Evolutionary conservation across 805 yeast genomes (phyloP), one percentile per base, ranked within the genome.

Genomic region (Yarrowia hollandica): DNA sequence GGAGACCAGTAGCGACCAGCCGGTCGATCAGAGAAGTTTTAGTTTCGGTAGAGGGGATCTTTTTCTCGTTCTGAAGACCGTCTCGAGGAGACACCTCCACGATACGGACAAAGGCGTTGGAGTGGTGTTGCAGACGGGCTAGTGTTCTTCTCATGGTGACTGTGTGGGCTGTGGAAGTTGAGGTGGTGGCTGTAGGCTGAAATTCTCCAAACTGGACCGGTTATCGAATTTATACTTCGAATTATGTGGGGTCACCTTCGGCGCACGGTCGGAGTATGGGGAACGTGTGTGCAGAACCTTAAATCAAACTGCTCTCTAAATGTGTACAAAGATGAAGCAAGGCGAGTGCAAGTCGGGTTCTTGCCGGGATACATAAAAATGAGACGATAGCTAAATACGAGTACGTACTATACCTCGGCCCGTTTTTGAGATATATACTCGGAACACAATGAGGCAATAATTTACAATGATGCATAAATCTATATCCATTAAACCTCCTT

Each of bases 21-120:
- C 66, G 62, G 37, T 63, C 63, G 14, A 69, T 66, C 21, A 69
- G 68, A 18, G 64, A 65, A 19, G 68, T 60, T 37, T 69, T 69
- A 22, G 61, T 63, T 18, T 62, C 66, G 2, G 71, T 66, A 18
- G 69, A 38, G 8, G 69, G 66, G 8, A 61, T 37, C 12, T 42
- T 15, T 37, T 63, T 63, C 59, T 69, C 72, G 59, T 69, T 69
- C 44, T 69, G 72, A 9, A 69, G 66, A n/a, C 72, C 72, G 58
- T 69, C 72, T 23, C 72, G 64, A 9, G 71, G 70, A 18, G 69
- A 66, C 1, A 69, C 72, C 26, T 69, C 72, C 14, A 69, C 68
- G 16, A 69, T 68, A 18, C 62, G 57, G 26, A 68, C 64, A 52
- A 42, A 63, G 14, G 42, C 34, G 35, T 37, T 35, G 35, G 58